Conservation (phyloP, 805 yeast species). For the Hanseniaspora hatyaiensis region DNA sequence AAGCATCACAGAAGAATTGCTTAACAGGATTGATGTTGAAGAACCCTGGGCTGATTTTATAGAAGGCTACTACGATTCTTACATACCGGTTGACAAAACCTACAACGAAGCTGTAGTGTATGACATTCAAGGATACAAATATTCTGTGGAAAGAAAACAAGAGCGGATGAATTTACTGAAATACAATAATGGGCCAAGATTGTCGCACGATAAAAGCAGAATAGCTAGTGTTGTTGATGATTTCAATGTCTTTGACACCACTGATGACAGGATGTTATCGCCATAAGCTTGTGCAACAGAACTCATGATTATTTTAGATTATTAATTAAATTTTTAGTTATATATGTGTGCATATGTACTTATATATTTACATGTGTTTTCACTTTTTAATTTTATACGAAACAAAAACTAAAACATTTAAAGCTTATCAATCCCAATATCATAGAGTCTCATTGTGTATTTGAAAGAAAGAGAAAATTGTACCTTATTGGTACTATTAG, state of each 20-base stretch:
- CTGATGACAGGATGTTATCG: neutral
- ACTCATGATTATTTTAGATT: no score
- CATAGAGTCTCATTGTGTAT: no score
- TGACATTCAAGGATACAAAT: conserved; percentile 25
- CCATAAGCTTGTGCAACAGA: neutral
- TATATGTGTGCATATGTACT: no score
- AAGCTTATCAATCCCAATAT: no score
- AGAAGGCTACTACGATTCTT: conserved; percentile 18
- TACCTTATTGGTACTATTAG: no score
- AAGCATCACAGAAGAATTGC: neutral
- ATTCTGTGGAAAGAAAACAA: conserved; percentile 18
- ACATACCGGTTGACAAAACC: conserved; percentile 27
- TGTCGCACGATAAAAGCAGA: neutral
- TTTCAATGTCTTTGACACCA: neutral
- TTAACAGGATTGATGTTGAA: neutral
- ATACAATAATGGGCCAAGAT: neutral
- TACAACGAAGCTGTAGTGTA: conserved; percentile 26
- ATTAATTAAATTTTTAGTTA: no score
- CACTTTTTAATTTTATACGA: no score
- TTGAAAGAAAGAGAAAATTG: no score
- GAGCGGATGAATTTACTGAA: neutral
- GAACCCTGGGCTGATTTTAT: conserved; percentile 24
- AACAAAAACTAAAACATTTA: no score
- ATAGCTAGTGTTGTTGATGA: conserved; percentile 8
- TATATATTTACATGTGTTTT: no score